Percentiles rank a stretch among this genome's conserved stretches.
Conservation (phyloP, 768 basidiomycete species). For the Leucocoprinus leucothites region DNA sequence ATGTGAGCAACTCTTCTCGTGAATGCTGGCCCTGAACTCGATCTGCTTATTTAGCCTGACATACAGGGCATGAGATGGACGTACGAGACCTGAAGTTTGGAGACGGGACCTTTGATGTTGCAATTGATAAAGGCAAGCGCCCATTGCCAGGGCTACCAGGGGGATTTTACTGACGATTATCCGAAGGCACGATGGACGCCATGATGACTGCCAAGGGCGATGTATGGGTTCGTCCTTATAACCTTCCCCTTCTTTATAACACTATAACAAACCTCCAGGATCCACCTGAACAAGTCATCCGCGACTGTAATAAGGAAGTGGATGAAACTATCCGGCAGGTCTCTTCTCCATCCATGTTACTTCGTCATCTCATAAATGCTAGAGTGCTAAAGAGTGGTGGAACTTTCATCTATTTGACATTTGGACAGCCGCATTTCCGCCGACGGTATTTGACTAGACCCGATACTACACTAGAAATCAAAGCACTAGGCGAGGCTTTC, state of each 20-base stretch:
- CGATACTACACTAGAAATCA: slow-evolving; percentile 60
- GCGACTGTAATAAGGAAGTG: slow-evolving; percentile 73
- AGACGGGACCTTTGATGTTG: slow-evolving; percentile 66
- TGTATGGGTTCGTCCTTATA: slow-evolving; percentile 53
- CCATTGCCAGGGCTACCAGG: too few relatives aligned
- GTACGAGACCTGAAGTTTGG: slow-evolving; percentile 66
- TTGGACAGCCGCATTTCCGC: slow-evolving; percentile 89
- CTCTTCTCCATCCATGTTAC: not conserved
- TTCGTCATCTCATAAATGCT: not conserved
- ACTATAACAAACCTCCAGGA: slow-evolving; percentile 39
- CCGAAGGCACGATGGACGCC: slow-evolving; percentile 76
- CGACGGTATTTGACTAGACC: slow-evolving; percentile 57
- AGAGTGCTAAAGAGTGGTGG: slow-evolving; percentile 67
- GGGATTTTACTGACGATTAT: not conserved
- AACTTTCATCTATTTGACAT: slow-evolving; percentile 76
- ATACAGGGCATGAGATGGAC: slow-evolving; percentile 81
- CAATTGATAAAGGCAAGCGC: slow-evolving; percentile 70
- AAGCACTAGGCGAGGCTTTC: slow-evolving; percentile 73
- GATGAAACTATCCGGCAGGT: slow-evolving; percentile 68
- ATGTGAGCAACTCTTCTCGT: slow-evolving; percentile 39
- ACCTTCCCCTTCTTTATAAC: not conserved
- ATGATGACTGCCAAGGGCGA: slow-evolving; percentile 84
- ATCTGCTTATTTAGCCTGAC: not conserved
- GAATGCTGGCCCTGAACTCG: not conserved
- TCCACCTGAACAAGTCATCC: slow-evolving; percentile 67